These are phyloP conservation scores for Aspergillus felis DNA, from an alignment of 2,329 filamentous ascomycete genomes.

Conservation along the genomic window DNA sequence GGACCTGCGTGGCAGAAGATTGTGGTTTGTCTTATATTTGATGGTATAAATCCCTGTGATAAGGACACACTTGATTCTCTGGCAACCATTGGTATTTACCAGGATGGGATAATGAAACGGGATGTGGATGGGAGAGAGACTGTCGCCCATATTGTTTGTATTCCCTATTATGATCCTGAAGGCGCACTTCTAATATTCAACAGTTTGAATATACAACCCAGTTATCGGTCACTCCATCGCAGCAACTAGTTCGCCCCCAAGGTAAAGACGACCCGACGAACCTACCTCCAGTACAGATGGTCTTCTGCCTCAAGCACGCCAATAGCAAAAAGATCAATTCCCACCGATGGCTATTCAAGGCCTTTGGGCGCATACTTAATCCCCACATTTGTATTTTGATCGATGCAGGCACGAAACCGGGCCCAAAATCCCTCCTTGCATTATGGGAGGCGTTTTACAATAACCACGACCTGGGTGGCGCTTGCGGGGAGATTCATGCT, in stretches of 20 bases:
- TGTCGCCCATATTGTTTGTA: conserved; percentile 73
- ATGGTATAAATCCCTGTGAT: conserved; percentile 96
- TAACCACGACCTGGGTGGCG: conserved; percentile 96
- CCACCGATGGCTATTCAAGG: conserved; percentile 97
- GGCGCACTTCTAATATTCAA: conserved; percentile 9
- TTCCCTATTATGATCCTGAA: neutral
- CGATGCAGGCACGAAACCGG: conserved; percentile 96
- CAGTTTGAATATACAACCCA: conserved; percentile 96
- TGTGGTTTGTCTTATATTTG: conserved; percentile 92
- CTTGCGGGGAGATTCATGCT: conserved; percentile 98
- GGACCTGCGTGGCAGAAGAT: conserved; percentile 99
- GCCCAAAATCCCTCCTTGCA: conserved; percentile 80
- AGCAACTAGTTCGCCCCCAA: conserved; percentile 89
- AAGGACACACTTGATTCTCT: conserved; percentile 91
- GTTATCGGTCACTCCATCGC: conserved; percentile 91
- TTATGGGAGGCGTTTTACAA: conserved; percentile 99
- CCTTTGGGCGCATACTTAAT: conserved; percentile 93
- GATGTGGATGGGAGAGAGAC: conserved; percentile 97
- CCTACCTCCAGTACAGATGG: conserved; percentile 95
- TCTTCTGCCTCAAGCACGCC: conserved; percentile 98
- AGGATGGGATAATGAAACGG: conserved; percentile 98
- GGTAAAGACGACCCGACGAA: conserved; percentile 74
- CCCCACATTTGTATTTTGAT: conserved; percentile 94
- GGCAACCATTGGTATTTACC: conserved; percentile 91
- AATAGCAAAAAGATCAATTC: conserved; percentile 99